A percentile compares a stretch with the other conserved stretches of the same genome.
These are phyloP conservation scores for Phytophthora quininea DNA, from an alignment of 352 stramenopile genomes.

Conservation along the genomic window DNA sequence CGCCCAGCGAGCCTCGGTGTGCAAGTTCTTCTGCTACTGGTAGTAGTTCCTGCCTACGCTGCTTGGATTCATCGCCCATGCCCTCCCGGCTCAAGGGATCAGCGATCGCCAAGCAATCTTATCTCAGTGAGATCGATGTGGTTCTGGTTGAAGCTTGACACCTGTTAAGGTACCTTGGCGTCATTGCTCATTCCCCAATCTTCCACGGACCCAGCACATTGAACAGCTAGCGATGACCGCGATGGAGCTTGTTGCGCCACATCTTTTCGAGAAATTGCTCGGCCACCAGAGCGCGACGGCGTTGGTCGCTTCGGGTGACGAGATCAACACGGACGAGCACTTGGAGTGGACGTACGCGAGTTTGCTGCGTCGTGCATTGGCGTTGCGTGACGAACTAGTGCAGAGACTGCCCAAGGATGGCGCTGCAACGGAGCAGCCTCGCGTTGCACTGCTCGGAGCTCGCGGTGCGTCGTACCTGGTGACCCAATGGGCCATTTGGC, in stretches of 20 bases:
- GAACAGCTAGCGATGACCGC: not conserved
- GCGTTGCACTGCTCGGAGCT: constrained; percentile 48
- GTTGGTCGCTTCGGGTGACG: constrained; percentile 9
- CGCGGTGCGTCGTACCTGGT: constrained; percentile 61
- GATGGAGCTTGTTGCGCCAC: constrained; percentile 22
- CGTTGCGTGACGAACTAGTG: constrained; percentile 41
- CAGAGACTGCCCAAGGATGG: constrained; percentile 6
- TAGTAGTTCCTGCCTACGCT: no score
- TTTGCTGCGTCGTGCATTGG: constrained; percentile 41
- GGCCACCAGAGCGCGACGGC: constrained; percentile 29
- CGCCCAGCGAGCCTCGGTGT: no score
- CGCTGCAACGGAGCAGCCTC: constrained; percentile 21
- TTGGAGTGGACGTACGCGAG: constrained; percentile 54
- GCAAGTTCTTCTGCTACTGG: no score
- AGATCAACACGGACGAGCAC: not conserved
- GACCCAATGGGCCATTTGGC: constrained; percentile 82
- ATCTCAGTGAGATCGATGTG: not conserved
- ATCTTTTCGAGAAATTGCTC: constrained; percentile 39
- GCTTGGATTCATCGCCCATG: no score
- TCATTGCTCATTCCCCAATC: not conserved
- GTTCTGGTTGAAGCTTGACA: not conserved
- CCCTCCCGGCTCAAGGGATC: not conserved
- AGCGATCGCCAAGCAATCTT: not conserved
- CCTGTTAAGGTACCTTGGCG: not conserved
- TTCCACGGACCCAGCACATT: not conserved